These are phyloP conservation scores for Prunus armeniaca DNA, from an alignment of 306 rosid species.

Conservation along the genomic window DNA sequence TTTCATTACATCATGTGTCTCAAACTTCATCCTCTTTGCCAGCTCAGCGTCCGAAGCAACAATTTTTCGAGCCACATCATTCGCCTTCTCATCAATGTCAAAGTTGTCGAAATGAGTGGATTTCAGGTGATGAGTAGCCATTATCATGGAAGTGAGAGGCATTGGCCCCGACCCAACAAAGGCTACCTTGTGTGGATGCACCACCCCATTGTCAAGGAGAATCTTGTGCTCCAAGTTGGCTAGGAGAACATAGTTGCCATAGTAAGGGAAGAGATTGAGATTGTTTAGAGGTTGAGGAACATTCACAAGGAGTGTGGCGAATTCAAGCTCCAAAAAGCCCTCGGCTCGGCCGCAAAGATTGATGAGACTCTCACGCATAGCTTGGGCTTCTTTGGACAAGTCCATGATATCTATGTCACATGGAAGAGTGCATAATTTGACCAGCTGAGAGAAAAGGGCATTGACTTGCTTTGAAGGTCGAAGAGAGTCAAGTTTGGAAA, in stretches of 20 bases:
- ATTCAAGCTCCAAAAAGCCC: slow-evolving; percentile 70
- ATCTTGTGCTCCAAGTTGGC: slow-evolving; percentile 51
- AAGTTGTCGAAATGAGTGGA: slow-evolving; percentile 59
- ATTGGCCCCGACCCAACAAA: slow-evolving; percentile 85
- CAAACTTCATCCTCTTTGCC: slow-evolving; percentile 72
- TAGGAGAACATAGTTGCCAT: slow-evolving; percentile 60
- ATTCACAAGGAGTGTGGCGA: slow-evolving; percentile 48
- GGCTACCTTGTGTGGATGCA: slow-evolving; percentile 48
- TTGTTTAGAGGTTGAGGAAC: slow-evolving; percentile 44
- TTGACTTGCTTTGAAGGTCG: slow-evolving; percentile 70
- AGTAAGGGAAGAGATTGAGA: slow-evolving; percentile 62
- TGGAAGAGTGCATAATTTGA: slow-evolving; percentile 56
- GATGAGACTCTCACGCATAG: slow-evolving; percentile 58
- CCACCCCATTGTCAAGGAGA: slow-evolving; percentile 41
- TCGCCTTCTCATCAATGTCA: slow-evolving; percentile 59
- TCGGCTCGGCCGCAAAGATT: slow-evolving; percentile 53
- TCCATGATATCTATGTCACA: slow-evolving; percentile 44
- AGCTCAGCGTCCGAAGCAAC: slow-evolving; percentile 48
- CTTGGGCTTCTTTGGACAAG: slow-evolving; percentile 44
- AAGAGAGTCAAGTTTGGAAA: slow-evolving; percentile 61
- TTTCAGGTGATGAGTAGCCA: slow-evolving; percentile 65
- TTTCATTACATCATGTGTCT: slow-evolving; percentile 50
- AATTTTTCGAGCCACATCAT: slow-evolving; percentile 46
- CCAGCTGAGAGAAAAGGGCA: slow-evolving; percentile 55
- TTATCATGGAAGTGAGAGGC: slow-evolving; percentile 65